phyloP scores from a whole-genome alignment of 352 stramenopile species.

The Phytophthora palmivora region DNA sequence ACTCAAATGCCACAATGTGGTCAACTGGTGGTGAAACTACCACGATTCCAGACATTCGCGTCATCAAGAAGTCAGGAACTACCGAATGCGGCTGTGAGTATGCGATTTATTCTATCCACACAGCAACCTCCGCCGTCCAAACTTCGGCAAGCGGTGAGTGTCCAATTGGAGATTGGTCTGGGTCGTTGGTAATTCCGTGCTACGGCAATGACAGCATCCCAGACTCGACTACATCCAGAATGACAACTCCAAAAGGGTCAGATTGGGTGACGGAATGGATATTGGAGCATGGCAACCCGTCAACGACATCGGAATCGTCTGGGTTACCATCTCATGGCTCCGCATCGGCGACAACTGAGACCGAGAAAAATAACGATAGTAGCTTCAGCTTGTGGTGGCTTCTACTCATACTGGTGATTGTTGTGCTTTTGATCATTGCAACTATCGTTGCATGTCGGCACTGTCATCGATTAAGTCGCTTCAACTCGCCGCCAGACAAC shows the following conservation, averaged over 20 bases:
- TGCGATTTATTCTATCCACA: constrained; percentile 34
- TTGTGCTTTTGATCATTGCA: constrained; percentile 30
- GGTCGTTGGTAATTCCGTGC: constrained; percentile 45
- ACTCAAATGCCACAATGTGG: constrained; percentile 25
- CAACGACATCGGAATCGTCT: constrained; percentile 16
- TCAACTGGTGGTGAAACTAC: constrained; percentile 16
- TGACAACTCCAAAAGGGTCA: constrained; percentile 13
- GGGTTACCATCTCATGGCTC: constrained; percentile 18
- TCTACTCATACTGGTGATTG: constrained; percentile 28
- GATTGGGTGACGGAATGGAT: constrained; percentile 43
- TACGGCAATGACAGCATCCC: constrained; percentile 28
- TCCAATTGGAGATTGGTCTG: constrained; percentile 7
- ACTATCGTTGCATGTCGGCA: constrained; percentile 30
- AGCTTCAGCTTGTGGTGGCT: constrained; percentile 31
- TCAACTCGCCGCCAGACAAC: constrained; percentile 22
- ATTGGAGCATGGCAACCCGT: constrained; percentile 5
- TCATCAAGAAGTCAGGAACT: constrained; percentile 16
- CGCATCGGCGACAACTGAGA: constrained; percentile 27
- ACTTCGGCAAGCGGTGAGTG: constrained; percentile 17
- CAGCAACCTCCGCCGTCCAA: background rate
- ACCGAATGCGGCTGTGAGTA: constrained; percentile 22
- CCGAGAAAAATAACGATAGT: background rate
- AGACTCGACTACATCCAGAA: constrained; percentile 6
- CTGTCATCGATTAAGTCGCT: constrained; percentile 31
- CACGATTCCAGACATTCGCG: constrained; percentile 23